Conservation (phyloP, 2,329 filamentous ascomycete species). For the Apiospora hydei region DNA sequence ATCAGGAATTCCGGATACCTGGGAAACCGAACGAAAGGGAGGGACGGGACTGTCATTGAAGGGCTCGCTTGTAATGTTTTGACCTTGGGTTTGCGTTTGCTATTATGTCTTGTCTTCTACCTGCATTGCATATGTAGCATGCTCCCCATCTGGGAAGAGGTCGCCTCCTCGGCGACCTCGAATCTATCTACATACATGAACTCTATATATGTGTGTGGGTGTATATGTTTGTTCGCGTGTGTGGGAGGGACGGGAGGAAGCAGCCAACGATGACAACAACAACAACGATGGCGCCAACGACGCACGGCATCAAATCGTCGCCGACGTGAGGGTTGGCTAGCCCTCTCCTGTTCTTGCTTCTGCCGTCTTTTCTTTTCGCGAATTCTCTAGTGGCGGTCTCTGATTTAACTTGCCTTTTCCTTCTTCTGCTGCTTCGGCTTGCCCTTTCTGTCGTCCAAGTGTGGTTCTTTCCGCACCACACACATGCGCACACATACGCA, state of each 20-base stretch:
- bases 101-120: too few relatives aligned
- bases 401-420: neutral
- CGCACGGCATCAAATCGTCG: neutral
- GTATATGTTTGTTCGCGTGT: neutral
- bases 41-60: neutral
- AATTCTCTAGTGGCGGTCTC: too few relatives aligned
- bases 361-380: neutral
- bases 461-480: too few relatives aligned
- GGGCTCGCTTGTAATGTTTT: neutral
- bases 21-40: neutral
- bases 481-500: too few relatives aligned
- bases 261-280: neutral
- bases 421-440: neutral
- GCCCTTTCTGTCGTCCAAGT: neutral
- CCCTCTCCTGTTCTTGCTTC: neutral
- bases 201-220: neutral
- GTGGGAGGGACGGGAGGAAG: constrained; percentile 9
- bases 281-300: neutral
- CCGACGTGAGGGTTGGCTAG: neutral
- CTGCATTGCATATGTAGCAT: neutral
- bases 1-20: neutral
- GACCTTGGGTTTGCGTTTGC: neutral
- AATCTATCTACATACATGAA: neutral
- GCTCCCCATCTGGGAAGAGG: neutral
- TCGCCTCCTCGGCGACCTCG: neutral